A percentile compares a stretch with the other conserved stretches of the same genome.
These are phyloP conservation scores for Psilocybe mexicana DNA, from an alignment of 1,284 basidiomycete genomes.

Conservation along the genomic window DNA sequence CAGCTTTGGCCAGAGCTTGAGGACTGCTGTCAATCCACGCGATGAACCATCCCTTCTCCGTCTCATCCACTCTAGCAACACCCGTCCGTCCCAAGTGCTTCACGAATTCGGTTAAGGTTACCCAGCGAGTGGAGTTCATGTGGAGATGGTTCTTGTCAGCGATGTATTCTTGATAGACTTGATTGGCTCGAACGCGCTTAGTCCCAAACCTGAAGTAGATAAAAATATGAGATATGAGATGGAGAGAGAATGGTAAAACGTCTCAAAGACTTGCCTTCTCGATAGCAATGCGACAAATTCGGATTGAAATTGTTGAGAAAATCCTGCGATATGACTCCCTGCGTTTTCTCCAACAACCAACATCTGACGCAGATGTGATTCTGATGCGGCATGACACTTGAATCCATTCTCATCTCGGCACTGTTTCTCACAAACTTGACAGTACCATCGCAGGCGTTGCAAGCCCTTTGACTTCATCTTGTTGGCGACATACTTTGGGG, in stretches of 20 bases:
- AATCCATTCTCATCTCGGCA: slow-evolving; percentile 97
- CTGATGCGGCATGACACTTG: slow-evolving; percentile 87
- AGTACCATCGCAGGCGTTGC: slow-evolving; percentile 93
- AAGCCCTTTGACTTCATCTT: slow-evolving; percentile 97
- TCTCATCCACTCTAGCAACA: slow-evolving; percentile 92
- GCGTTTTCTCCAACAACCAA: slow-evolving; percentile 93
- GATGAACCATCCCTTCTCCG: slow-evolving; percentile 97
- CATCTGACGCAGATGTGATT: slow-evolving; percentile 94
- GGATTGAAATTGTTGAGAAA: slow-evolving; percentile 87
- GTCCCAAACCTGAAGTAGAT: slow-evolving; percentile 74
- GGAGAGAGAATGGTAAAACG: background rate
- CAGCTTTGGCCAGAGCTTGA: slow-evolving; percentile 88
- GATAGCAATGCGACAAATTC: slow-evolving; percentile 91
- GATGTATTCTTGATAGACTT: slow-evolving; percentile 96
- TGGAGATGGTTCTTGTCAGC: slow-evolving; percentile 93
- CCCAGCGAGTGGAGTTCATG: slow-evolving; percentile 99
- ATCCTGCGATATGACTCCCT: slow-evolving; percentile 88
- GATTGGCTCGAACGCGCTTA: slow-evolving; percentile 91
- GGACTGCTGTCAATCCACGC: slow-evolving; percentile 97
- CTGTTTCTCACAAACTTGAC: slow-evolving; percentile 95
- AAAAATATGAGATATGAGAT: background rate
- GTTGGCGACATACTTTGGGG: slow-evolving; percentile 90
- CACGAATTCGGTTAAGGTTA: slow-evolving; percentile 92
- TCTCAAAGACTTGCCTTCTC: slow-evolving; percentile 54
- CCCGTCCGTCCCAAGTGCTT: slow-evolving; percentile 90